Percentiles rank a stretch among this genome's conserved stretches.
These are phyloP conservation scores for Papilionanthe hybrid DNA, from an alignment of 116 monocot species.

Conservation along the genomic window DNA sequence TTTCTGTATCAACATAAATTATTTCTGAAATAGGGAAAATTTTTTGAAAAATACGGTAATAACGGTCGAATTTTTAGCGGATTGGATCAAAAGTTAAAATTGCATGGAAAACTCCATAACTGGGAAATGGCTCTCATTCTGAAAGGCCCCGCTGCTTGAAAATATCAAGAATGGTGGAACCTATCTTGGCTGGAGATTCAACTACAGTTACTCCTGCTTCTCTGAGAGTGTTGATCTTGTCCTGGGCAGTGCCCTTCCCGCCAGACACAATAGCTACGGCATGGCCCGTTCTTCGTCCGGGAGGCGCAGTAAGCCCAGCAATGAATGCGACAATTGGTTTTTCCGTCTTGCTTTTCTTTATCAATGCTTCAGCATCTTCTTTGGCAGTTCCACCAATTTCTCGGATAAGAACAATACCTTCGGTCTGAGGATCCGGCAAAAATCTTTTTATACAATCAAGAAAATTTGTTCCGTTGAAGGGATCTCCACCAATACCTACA, in stretches of 20 bases:
- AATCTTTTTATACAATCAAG: constrained; percentile 90
- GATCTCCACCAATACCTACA: constrained; percentile 98
- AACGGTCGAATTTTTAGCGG: too few relatives aligned
- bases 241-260: constrained; percentile 98
- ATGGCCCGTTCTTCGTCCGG: constrained; percentile 97
- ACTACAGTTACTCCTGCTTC: constrained; percentile 90
- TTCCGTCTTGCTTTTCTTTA: constrained; percentile 83
- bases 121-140: constrained; percentile 34
- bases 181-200: constrained; percentile 96
- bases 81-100: not conserved
- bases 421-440: constrained; percentile 92
- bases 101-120: not conserved
- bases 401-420: constrained; percentile 98
- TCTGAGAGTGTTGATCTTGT: constrained; percentile 89
- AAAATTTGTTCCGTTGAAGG: constrained; percentile 99
- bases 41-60: not conserved
- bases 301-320: constrained; percentile 96
- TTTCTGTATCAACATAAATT: not conserved
- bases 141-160: constrained; percentile 77
- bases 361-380: constrained; percentile 96
- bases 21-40: not conserved
- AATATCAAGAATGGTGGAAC: constrained; percentile 61
- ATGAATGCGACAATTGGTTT: constrained; percentile 98
- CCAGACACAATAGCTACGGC: constrained; percentile 98
- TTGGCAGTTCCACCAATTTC: constrained; percentile 99